A percentile compares a stretch with the other conserved stretches of the same genome.
These are phyloP conservation scores for Yarrowia divulgata DNA, from an alignment of 805 yeast species.

Conservation along the genomic window DNA sequence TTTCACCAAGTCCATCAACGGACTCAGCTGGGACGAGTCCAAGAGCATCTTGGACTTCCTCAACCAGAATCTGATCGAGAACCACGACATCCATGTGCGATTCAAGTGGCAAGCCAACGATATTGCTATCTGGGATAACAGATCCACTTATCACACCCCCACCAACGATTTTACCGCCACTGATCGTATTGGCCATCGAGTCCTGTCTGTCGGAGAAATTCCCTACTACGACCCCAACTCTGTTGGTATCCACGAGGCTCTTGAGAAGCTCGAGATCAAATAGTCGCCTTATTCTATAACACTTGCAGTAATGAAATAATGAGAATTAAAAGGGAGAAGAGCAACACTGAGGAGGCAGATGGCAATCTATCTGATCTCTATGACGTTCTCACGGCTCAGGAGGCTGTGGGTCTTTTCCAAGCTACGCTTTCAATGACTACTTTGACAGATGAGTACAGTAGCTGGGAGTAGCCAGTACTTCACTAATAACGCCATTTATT, in stretches of 20 bases:
- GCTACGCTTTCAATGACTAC: background rate
- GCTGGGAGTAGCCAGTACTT: background rate
- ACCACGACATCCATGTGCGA: slow-evolving; percentile 49
- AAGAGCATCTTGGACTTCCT: slow-evolving; percentile 57
- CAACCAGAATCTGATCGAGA: slow-evolving; percentile 57
- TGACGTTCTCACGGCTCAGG: background rate
- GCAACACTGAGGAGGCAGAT: background rate
- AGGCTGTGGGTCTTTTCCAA: background rate
- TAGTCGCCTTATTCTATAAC: background rate
- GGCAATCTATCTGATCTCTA: background rate
- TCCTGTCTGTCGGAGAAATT: slow-evolving; percentile 33
- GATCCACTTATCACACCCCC: slow-evolving; percentile 70
- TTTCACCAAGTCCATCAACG: slow-evolving; percentile 60
- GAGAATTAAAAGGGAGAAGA: background rate
- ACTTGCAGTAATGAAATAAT: background rate
- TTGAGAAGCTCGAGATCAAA: background rate
- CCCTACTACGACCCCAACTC: slow-evolving; percentile 33
- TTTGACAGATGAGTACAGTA: background rate
- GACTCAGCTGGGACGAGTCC: slow-evolving; percentile 60
- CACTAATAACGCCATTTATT: no score
- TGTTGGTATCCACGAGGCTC: background rate
- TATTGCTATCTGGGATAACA: slow-evolving; percentile 81
- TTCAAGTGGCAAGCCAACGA: slow-evolving; percentile 68
- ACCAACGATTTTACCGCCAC: slow-evolving; percentile 57
- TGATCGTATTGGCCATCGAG: slow-evolving; percentile 20